A percentile compares a stretch with the other conserved stretches of the same genome.
Conservation (phyloP, 169 alveolate species). For the Plasmodium inui region DNA sequence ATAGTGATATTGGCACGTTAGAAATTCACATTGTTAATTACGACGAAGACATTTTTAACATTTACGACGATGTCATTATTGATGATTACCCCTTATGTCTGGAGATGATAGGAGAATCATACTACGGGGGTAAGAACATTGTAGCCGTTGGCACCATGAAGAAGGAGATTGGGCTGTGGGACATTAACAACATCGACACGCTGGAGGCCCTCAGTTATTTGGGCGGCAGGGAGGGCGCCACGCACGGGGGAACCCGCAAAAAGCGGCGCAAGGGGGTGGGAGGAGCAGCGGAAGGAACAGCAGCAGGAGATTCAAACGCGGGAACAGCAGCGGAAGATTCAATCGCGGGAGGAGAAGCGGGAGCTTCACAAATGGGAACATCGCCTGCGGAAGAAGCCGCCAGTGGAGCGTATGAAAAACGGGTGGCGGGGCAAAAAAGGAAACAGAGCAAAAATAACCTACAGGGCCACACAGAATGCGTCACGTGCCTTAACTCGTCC, state of each 20-base stretch:
- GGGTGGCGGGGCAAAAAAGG: background rate
- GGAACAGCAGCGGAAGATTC: background rate
- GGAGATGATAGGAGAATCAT: background rate
- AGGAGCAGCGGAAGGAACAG: background rate
- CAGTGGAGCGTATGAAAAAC: background rate
- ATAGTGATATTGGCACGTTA: conserved; percentile 51
- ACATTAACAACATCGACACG: conserved; percentile 13
- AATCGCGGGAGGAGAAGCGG: too few relatives aligned
- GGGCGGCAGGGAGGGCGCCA: background rate
- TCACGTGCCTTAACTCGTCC: conserved; percentile 38
- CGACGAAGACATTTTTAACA: conserved; percentile 44
- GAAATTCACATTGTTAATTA: conserved; percentile 56
- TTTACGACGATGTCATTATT: conserved; percentile 56
- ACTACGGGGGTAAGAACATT: conserved; percentile 9
- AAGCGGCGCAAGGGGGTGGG: background rate
- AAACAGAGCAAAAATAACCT: background rate
- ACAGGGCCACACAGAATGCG: conserved; percentile 57
- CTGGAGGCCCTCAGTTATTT: conserved; percentile 45
- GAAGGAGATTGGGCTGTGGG: conserved; percentile 42
- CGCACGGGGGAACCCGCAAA: background rate
- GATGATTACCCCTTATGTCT: conserved; percentile 49
- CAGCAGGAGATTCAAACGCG: background rate
- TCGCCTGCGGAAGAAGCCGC: background rate
- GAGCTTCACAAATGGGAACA: background rate
- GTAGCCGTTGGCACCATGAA: conserved; percentile 61